phyloP scores from a whole-genome alignment of 305 asterid genomes.

The Fraxinus xanthoxyloides region DNA sequence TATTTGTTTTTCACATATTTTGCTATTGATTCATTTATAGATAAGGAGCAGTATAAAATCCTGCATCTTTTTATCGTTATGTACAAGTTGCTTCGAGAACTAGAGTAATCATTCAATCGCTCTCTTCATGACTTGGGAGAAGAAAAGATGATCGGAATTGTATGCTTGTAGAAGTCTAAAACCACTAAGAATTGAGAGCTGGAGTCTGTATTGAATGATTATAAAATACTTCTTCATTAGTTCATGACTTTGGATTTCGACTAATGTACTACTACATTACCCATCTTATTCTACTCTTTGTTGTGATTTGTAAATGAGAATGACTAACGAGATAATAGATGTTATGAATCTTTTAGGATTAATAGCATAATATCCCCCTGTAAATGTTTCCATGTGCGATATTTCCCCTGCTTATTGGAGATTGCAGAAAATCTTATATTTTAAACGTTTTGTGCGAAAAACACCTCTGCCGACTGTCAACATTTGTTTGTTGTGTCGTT shows the following conservation, averaged over 20 bases:
- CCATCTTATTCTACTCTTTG: neutral
- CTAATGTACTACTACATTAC: neutral
- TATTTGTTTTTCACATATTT: neutral
- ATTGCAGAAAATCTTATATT: too few species aligned
- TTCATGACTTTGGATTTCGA: neutral
- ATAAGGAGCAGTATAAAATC: slow-evolving; percentile 2
- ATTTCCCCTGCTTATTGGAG: too few species aligned
- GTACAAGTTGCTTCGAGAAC: slow-evolving; percentile 11
- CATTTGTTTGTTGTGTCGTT: too few species aligned
- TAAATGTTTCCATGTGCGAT: too few species aligned
- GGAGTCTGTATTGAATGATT: neutral
- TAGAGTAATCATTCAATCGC: neutral
- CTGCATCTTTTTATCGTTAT: slow-evolving; percentile 15
- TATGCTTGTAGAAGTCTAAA: neutral
- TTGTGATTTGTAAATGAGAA: neutral
- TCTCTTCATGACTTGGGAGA: neutral
- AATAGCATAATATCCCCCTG: too few species aligned
- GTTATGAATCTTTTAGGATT: neutral
- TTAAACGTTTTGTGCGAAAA: too few species aligned
- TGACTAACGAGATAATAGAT: too few species aligned
- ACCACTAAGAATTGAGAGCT: neutral
- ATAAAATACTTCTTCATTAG: neutral
- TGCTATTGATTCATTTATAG: slow-evolving; percentile 8
- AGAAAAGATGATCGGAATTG: neutral
- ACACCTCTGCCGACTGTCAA: too few species aligned